phyloP scores from a whole-genome alignment of 108 stramenopile species.

The Discostella pseudostelligera region DNA sequence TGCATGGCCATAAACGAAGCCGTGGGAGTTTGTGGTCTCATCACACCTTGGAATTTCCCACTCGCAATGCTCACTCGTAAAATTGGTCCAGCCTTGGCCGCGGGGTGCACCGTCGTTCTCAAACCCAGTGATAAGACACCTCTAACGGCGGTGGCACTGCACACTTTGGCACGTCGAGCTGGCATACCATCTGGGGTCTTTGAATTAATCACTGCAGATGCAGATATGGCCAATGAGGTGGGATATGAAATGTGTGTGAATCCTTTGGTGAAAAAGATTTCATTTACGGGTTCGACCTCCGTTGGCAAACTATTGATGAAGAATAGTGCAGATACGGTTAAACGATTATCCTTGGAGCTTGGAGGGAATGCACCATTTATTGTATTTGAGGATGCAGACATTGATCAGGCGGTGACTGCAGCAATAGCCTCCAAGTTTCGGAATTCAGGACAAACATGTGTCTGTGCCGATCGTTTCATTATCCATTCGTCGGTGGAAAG shows the following conservation, averaged over 20 bases:
- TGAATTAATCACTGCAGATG: constrained; percentile 64
- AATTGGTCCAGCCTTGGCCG: constrained; percentile 87
- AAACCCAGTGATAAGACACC: constrained; percentile 92
- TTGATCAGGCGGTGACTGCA: constrained; percentile 79
- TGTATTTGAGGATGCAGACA: constrained; percentile 91
- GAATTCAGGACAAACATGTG: constrained; percentile 94
- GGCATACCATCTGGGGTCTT: constrained; percentile 81
- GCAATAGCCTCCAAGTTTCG: constrained; percentile 88
- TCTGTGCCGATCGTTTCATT: constrained; percentile 90
- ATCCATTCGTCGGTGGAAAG: constrained; percentile 77
- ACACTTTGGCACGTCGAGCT: constrained; percentile 63
- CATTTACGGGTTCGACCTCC: constrained; percentile 91
- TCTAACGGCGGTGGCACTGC: constrained; percentile 78
- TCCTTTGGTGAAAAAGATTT: constrained; percentile 77
- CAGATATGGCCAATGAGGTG: constrained; percentile 48
- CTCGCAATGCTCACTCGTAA: constrained; percentile 96
- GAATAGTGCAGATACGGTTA: constrained; percentile 68
- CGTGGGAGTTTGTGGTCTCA: constrained; percentile 77
- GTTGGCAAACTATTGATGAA: constrained; percentile 86
- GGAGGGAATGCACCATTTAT: constrained; percentile 93
- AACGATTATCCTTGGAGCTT: constrained; percentile 77
- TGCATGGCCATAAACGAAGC: constrained; percentile 82
- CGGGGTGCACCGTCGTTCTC: constrained; percentile 84
- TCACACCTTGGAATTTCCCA: constrained; percentile 99
- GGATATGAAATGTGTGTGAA: constrained; percentile 74